A percentile compares a stretch with the other conserved stretches of the same genome.
Conservation (phyloP, 2,329 filamentous ascomycete genomes). For the Neurospora sp. region DNA sequence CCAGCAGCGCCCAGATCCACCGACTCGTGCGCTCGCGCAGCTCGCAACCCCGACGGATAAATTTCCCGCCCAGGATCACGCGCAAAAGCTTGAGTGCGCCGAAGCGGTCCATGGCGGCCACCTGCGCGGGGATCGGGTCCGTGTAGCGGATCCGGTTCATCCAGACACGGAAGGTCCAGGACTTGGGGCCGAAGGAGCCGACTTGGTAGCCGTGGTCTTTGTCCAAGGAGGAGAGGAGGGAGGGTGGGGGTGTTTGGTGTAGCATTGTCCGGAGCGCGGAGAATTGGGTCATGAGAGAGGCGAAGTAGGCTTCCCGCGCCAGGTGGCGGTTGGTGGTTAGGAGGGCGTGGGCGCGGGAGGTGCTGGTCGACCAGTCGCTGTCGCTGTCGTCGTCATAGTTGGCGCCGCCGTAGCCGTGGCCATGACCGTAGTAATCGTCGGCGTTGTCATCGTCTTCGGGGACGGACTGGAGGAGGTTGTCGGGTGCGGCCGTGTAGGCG, state of each 20-base stretch:
- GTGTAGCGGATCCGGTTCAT: conserved; percentile 38
- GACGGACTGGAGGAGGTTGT: conserved; percentile 18
- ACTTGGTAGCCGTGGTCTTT: conserved; percentile 45
- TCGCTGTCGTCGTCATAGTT: conserved; percentile 20
- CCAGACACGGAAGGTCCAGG: conserved; percentile 42
- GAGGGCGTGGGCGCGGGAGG: conserved; percentile 17
- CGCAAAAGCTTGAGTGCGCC: conserved; percentile 57
- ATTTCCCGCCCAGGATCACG: conserved; percentile 54
- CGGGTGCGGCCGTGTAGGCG: conserved; percentile 59
- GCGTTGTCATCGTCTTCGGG: conserved; percentile 4
- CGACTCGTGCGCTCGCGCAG: conserved; percentile 59
- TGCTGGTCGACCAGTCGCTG: conserved; percentile 8
- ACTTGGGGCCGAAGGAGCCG: conserved; percentile 39
- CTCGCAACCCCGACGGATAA: conserved; percentile 48
- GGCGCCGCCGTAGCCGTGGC: conserved; percentile 9
- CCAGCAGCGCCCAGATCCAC: conserved; percentile 81
- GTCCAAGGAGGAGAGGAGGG: conserved; percentile 38
- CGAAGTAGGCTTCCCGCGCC: conserved; percentile 53
- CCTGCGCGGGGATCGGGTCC: conserved; percentile 48
- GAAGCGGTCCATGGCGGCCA: conserved; percentile 56
- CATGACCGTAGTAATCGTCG: neutral
- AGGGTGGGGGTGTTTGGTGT: conserved; percentile 40
- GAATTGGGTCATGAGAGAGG: conserved; percentile 56
- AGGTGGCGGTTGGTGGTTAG: conserved; percentile 28
- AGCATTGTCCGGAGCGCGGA: conserved; percentile 52